Base-by-base conservation (phyloP, 2,329 filamentous ascomycete species). In the Paramyrothecium roridum region DNA sequence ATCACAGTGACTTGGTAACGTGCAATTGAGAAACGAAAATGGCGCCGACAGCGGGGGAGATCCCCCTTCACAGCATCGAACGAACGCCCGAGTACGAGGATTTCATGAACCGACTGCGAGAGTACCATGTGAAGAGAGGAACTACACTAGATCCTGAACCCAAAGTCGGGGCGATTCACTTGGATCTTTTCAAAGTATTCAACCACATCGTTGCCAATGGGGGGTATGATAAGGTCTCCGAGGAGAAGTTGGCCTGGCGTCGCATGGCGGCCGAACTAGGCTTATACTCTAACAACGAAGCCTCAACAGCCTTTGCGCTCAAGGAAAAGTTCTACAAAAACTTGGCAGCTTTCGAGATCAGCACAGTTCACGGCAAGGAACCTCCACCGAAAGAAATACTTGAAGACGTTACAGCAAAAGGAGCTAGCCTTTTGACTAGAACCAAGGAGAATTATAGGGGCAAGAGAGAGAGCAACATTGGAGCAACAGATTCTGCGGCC, bases 301-400 rank as follows among this genome's bases (percentile, higher is more conserved):
- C 91, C 8, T 90, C 91, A n/a, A 85, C 91, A 56, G 91, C 91
- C 16, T 96, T 96, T 73, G 83, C 89, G 56, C 78, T 96, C 54
- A 96, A 96, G 75, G 88, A 89, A 54, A 86, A 89, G 59, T 96
- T 95, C 76, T 96, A 96, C 78, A 93, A 91, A 71, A 91, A 93
- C 65, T 82, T 96, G 48, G 88, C 89, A 13, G 91, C 92, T 2
- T 96, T 89, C 72, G 92, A 96, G 73, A 95, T 96, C 65, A 84
- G 84, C 49, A 88, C 85, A 12, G 75, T 92, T 46, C 89, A 93
- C 73, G 83, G 86, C 53, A 86, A 89, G 71, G 90, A 92, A 59
- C 92, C 92, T 0, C 92, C 92, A 17, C 91, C 91, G 7, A 91
- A 89, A 63, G 90, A 96, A 64, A 96, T 96, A 50, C 78, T 96